These are phyloP conservation scores for Oleoguttula mirabilis DNA, from an alignment of 495 filamentous ascomycete species.

Conservation along the genomic window DNA sequence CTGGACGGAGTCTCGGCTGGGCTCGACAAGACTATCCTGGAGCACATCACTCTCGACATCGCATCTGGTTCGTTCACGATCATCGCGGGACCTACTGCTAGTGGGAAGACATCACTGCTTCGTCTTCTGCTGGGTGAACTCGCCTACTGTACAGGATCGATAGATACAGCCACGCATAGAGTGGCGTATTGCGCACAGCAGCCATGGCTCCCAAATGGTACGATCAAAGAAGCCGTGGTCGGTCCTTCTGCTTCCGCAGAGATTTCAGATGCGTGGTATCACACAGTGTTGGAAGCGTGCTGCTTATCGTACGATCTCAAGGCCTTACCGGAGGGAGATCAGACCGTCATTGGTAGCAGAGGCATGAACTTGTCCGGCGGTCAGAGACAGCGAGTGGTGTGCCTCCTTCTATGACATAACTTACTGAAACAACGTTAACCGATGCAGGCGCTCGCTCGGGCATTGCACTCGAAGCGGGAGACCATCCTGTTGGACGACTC, in stretches of 20 bases:
- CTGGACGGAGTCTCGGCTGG: not conserved
- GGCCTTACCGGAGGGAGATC: constrained; percentile 43
- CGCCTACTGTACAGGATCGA: constrained; percentile 29
- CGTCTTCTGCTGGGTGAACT: constrained; percentile 42
- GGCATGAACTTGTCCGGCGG: constrained; percentile 55
- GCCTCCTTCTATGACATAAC: too few species aligned
- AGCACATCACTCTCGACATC: constrained; percentile 8
- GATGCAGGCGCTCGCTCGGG: constrained; percentile 39
- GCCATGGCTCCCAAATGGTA: constrained; percentile 45
- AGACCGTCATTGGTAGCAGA: constrained; percentile 50
- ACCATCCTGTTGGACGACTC: not conserved
- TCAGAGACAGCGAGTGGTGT: constrained; percentile 51
- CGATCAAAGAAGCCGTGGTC: constrained; percentile 47
- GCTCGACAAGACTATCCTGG: too few species aligned
- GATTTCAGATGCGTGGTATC: constrained; percentile 49
- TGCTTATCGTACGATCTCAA: constrained; percentile 45
- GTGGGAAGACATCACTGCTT: constrained; percentile 41
- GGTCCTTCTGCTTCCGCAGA: constrained; percentile 41
- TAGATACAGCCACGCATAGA: constrained; percentile 29
- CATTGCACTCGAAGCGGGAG: constrained; percentile 38
- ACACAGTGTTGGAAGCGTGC: constrained; percentile 51
- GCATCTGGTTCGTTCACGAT: constrained; percentile 23
- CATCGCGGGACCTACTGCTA: constrained; percentile 37
- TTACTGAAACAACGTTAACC: too few species aligned
- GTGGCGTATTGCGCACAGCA: constrained; percentile 43